Evolutionary conservation across 1,139 yeast species (phyloP), one percentile per base, ranked within the genome.

Genomic region (Blastobotrys buckinghamii): DNA sequence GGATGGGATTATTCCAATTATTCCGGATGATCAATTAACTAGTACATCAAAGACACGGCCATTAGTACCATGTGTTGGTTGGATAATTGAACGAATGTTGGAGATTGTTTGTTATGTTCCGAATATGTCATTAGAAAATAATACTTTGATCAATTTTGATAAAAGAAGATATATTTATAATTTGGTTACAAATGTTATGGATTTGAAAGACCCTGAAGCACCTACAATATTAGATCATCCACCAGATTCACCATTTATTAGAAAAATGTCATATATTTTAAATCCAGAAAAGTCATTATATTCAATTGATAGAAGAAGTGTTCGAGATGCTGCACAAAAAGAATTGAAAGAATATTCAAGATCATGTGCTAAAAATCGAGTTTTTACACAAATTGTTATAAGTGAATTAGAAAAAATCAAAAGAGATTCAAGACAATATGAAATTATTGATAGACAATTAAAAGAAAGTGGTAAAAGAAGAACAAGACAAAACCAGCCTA

Each of bases 61-160:
- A 2, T 60, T 80, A 47, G 75, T 82, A n/a, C 95, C 96, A 2
- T 90, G 97, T 62, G 79, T 89, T 55, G 97, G 97, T 9, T 83
- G 90, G 89, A 65, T 80, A 45, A 63, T 77, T 15, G 81, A 78
- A 55, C 71, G 86, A 48, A 62, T 82, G 55, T 60, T 81, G 49
- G 88, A 82, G 60, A 77, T 81, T 51, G 79, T 82, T 1, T 81
- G 83, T 55, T 81, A 77, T 59, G 77, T 82, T 45, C 88, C 89
- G 19, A 81, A 81, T 61, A 77, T 79, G 77, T 75, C 80, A 26
- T 73, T 77, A 36, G 81, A 76, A 53, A 77, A 79, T 58, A 71
- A 82, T 1, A 68, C 74, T 37, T 66, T 81, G 52, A 75, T 82
- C 57, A 82, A 82, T 59, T 82, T 82, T 62, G 88, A 82, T 62